Base-by-base conservation (phyloP, 495 filamentous ascomycete species). In the Aspergillus steynii region DNA sequence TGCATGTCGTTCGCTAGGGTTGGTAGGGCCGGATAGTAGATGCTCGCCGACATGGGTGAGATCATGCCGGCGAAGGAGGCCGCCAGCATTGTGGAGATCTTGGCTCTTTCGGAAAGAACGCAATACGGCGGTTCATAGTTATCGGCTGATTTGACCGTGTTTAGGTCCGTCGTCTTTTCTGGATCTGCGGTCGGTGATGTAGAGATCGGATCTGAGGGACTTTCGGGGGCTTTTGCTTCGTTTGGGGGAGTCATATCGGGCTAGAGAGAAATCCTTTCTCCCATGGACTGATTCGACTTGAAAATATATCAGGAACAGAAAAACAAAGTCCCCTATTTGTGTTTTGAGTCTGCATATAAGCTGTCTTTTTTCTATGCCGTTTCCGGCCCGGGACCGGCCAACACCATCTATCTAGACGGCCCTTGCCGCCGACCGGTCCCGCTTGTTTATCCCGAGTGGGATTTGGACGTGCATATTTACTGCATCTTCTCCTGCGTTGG, bases 21-120 rank as follows among this genome's bases (percentile, higher is more conserved):
- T 25, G 70, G 65, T 0, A 84, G 55, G 1, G 77, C 71, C 25
- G 79, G 79, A 29, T 75, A 74, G 62, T 83, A 83, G 29, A 82
- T 78, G 34, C 66, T 76, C 55, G 70, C 70, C 0, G 79, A 77
- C 2, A 83, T 58, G 5, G 79, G 73, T 0, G 80, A 82, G 53
- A 80, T 29, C 28, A 57, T 29, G 1, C 55, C 55, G 1, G 37
- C 29, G 55, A 57, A 57, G 6, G 55, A 57, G 14, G 55, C 55
- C 2, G 61, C 66, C 32, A 70, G 56, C 27, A 75, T 65, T 34
- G 71, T 60, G 27, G 69, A 69, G 6, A 63, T 55, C 42, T 71
- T 74, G 52, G 71, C 56, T 7, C 58, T 28, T 29, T 66, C 60
- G 1, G 68, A 59, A 25, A 76, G 66, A 29, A 71, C 51, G 20